Percentiles rank a stretch among this genome's conserved stretches.
Conservation (phyloP, 768 basidiomycete species). For the Sporobolomyces phaffii region DNA sequence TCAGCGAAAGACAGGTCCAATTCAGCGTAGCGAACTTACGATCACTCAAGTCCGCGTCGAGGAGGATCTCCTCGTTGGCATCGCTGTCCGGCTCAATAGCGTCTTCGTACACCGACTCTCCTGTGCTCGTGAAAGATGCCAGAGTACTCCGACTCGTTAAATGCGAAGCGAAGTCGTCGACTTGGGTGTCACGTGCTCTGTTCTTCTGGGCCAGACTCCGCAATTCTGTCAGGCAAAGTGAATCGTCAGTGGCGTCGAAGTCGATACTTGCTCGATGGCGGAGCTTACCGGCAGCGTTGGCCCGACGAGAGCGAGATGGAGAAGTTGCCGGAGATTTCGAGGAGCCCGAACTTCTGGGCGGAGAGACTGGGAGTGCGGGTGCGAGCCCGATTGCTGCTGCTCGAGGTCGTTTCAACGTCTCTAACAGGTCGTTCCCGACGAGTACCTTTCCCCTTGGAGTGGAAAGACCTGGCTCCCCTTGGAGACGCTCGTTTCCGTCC, state of each 20-base stretch:
- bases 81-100: background rate
- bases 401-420: background rate
- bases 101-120: slow-evolving; percentile 21
- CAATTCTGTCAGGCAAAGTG: background rate
- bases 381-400: background rate
- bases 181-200: background rate
- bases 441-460: background rate
- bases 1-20: background rate
- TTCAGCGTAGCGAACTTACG: too few species aligned
- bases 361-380: background rate
- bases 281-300: background rate
- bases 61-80: background rate
- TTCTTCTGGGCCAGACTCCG: background rate
- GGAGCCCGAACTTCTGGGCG: background rate
- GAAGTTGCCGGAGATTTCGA: slow-evolving; percentile 3
- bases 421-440: background rate
- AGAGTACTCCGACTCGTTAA: slow-evolving; percentile 11
- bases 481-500: background rate
- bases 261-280: too few species aligned
- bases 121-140: background rate
- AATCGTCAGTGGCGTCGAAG: background rate
- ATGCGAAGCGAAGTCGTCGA: background rate
- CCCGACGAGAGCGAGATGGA: background rate
- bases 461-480: background rate
- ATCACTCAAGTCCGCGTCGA: too few species aligned